phyloP scores from a whole-genome alignment of 305 asterid genomes.

The Rubia balearica region DNA sequence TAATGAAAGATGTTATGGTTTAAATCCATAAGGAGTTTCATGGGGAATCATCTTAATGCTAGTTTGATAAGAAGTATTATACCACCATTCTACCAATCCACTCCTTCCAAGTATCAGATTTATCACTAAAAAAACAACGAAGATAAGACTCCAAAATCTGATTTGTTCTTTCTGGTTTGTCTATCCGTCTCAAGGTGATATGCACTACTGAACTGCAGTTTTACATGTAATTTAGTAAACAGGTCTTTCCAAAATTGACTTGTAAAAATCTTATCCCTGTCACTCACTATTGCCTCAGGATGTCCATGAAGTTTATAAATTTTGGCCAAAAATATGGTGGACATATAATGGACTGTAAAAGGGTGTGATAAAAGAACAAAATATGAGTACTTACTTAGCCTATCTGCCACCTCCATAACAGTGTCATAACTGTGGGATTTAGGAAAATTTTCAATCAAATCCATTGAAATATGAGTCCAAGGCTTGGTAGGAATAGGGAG shows the following conservation, averaged over 20 bases:
- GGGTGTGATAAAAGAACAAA: not conserved
- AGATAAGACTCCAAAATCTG: not conserved
- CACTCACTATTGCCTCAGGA: not conserved
- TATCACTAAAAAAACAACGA: not conserved
- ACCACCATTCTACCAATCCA: not conserved
- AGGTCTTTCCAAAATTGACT: not conserved
- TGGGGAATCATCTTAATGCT: not conserved
- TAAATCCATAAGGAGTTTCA: not conserved
- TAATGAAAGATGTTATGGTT: not conserved
- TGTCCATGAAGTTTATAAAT: constrained; percentile 2
- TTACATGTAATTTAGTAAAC: not conserved
- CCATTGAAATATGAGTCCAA: constrained; percentile 8
- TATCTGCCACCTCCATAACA: constrained; percentile 8
- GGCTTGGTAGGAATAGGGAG: not conserved
- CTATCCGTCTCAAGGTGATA: no score
- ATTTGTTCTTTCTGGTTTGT: no score
- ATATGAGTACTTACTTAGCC: not conserved
- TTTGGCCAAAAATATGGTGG: not conserved
- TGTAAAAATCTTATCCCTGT: not conserved
- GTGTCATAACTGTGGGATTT: not conserved
- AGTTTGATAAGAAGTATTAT: not conserved
- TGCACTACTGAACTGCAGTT: not conserved
- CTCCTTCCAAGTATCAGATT: not conserved
- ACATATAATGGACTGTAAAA: not conserved
- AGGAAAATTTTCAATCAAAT: constrained; percentile 5